Percentiles rank a stretch among this genome's conserved stretches.
These are phyloP conservation scores for Zostera marina DNA, from an alignment of 116 monocot genomes.

Conservation along the genomic window DNA sequence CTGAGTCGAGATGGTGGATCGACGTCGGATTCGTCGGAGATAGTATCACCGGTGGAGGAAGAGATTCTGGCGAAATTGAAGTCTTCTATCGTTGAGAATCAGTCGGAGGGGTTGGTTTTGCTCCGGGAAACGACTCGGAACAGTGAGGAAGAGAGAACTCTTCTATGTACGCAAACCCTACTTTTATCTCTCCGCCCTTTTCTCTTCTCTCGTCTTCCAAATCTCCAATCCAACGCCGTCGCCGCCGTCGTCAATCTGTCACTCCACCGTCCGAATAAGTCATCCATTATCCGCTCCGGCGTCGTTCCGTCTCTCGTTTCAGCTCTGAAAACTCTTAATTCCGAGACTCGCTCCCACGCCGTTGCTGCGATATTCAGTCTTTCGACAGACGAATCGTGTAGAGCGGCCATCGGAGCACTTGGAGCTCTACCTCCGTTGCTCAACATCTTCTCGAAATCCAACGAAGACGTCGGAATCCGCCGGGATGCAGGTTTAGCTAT, in stretches of 20 bases:
- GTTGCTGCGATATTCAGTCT: conserved; percentile 56
- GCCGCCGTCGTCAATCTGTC: conserved; percentile 59
- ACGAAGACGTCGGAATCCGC: conserved; percentile 9
- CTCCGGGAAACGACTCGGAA: conserved; percentile 42
- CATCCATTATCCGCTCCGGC: conserved; percentile 36
- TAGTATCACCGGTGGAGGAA: conserved; percentile 18
- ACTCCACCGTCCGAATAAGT: conserved; percentile 35
- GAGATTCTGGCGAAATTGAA: conserved; percentile 33
- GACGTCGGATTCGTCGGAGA: not conserved
- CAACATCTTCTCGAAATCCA: conserved; percentile 18
- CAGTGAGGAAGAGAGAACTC: conserved; percentile 12
- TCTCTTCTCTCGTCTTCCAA: conserved; percentile 18
- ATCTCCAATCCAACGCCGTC: conserved; percentile 24
- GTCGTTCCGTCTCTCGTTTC: conserved; percentile 40
- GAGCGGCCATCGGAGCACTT: conserved; percentile 48
- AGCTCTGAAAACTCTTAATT: conserved; percentile 11
- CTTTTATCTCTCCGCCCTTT: conserved; percentile 37
- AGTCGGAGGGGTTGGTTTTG: conserved; percentile 19
- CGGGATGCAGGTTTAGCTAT: conserved; percentile 51
- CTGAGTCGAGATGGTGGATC: not conserved
- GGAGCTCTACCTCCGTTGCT: conserved; percentile 51
- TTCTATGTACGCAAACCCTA: conserved; percentile 39
- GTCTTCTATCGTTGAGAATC: conserved; percentile 13
- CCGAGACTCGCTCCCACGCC: conserved; percentile 47
- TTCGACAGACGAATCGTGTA: conserved; percentile 40